Evolutionary conservation across 148 eudicot genomes (phyloP).

Genomic region (Silene uniflora): DNA sequence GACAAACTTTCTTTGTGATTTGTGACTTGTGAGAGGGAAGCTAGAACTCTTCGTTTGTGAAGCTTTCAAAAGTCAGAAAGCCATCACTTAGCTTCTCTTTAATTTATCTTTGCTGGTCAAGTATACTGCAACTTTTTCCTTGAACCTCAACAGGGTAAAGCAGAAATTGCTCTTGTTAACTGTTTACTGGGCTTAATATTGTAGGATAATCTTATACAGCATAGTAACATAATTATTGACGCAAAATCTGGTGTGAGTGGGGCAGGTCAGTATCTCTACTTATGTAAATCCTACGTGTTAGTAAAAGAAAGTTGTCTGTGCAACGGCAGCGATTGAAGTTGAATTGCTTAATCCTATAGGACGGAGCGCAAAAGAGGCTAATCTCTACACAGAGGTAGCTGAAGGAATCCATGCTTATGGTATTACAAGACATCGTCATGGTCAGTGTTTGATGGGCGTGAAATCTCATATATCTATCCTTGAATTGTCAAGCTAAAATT

Average conservation of each 20-base stretch:
- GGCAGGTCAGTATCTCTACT: conserved; percentile 57
- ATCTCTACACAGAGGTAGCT: conserved; percentile 87
- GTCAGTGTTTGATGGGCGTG: conserved; percentile 36
- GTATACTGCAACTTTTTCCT: no score
- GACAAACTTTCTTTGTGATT: background rate
- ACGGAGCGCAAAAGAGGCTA: conserved; percentile 94
- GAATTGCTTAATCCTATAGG: conserved; percentile 41
- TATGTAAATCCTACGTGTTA: background rate
- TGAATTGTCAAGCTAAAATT: background rate
- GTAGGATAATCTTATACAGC: conserved; percentile 71
- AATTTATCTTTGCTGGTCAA: background rate
- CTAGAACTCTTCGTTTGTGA: background rate
- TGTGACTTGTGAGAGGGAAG: background rate
- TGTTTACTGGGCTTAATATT: conserved; percentile 15
- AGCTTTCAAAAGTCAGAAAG: no score
- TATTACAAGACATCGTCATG: conserved; percentile 91
- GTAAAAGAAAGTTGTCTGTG: background rate
- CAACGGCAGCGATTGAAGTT: background rate
- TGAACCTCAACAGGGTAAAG: background rate
- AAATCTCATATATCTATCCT: background rate
- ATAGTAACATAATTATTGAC: conserved; percentile 68
- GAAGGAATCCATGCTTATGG: conserved; percentile 97
- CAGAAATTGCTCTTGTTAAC: background rate
- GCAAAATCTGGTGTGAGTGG: conserved; percentile 98
- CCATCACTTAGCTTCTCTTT: no score